Base-by-base conservation (phyloP, 306 rosid genomes). In the Vachellia pachyceras region DNA sequence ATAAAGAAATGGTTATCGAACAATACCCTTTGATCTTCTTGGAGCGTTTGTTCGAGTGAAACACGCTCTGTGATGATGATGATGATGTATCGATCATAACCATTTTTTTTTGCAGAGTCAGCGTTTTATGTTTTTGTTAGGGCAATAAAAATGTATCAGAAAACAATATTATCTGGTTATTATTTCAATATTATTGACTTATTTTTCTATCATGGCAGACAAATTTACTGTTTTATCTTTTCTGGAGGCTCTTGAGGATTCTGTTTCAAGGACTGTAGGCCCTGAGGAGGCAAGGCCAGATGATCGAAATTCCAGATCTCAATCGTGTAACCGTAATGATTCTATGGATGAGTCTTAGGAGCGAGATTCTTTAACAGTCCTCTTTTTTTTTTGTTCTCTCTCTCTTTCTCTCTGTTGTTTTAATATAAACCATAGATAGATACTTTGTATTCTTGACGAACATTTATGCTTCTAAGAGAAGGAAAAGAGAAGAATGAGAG, bases 211-310 rank as follows among this genome's bases (percentile, higher is more conserved):
- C 81, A 58, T 82, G 83, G 85, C 97, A 93, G 97, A 92, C 77
- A 95, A 93, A 82, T 91, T 91, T 79, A 93, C 99, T 2, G 99
- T 93, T 61, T 77, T 93, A 87, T 95, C 97, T 6, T 95, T 95
- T 80, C 95, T 95, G 8, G 97, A 95, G 89, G 99, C 97, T 44
- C 97, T 95, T 3, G 97, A 95, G 82, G 99, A 95, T 88, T 86
- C 97, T 22, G 97, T 95, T 81, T 76, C 93, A 0, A 83, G 73
- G 54, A 77, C 82, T 36, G 10, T 80, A 42, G 88, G 69, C 66
- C 39, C 92, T 1, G 93, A 84, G 78, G 92, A 84, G 74, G 55
- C 86, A 18, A 90, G 87, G 85, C 94, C 89, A 84, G 97, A 88
- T 75, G 91, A 86, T 74, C 87, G 82, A 81, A 92, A 87, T 78